Evolutionary conservation across 2,329 filamentous ascomycete genomes (phyloP), one percentile per base, ranked within the genome.

Genomic region (Rutstroemia sp.): DNA sequence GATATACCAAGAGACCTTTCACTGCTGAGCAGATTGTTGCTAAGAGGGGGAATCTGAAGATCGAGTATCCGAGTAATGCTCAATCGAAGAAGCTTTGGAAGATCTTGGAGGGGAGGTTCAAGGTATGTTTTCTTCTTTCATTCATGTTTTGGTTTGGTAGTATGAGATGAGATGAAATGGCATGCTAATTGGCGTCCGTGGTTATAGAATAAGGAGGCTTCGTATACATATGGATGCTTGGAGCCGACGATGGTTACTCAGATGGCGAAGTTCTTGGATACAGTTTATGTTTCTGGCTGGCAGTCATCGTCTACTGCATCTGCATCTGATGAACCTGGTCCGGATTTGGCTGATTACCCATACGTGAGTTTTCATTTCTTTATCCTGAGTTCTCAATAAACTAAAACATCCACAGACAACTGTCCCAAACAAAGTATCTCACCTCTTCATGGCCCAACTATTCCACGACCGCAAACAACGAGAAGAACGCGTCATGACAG

Each of bases 401-500:
- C 16, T 42, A n/a, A 18, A 16, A 42, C 52, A 46, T 55, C 55
- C 54, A 59, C 63, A 94, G 90, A 96, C 94, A 64, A 99, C 94
- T 45, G 94, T 99, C 21, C 94, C 94, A 52, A 96, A 97, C 80
- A 99, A 99, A 76, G 94, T 99, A 63, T 84, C 89, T 70, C 94
- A 99, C 71, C 83, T 99, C 52, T 99, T 95, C 83, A 92, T 95
- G 84, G 92, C 94, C 14, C 94, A 99, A 76, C 85, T 97, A 57
- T 99, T 99, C 87, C 94, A 99, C 77, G 94, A 99, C 80, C 89
- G 94, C 70, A 99, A 99, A 77, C 94, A 99, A 76, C 87, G 94
- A 63, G 91, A 97, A 73, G 94, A 97, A 74, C 90, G 94, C 58
- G 76, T 97, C 52, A 87, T 83, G 62, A 85, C 67, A 80, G 63